Base-by-base conservation (phyloP, 768 basidiomycete genomes). In the Clitopilus passeckerianus region DNA sequence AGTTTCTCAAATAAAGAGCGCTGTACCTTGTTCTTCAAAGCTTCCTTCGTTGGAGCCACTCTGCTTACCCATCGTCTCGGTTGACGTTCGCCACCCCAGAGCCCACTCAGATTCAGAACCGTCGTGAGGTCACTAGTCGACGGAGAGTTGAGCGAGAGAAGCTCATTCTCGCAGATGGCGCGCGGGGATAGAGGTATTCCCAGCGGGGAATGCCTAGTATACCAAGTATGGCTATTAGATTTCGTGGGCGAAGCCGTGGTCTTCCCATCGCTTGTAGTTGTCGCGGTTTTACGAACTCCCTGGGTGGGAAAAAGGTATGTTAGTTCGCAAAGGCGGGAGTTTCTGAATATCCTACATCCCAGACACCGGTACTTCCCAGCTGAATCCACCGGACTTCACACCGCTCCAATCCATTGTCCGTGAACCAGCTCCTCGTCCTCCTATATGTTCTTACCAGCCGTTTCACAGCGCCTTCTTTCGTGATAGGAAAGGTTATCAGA, bases 301-400 rank as follows among this genome's bases (percentile, higher is more conserved):
- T 68, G 24, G 22, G 16, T 30, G 16, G 20, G 59, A 14, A 4
- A 14, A 20, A 8, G 16, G 20, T 56, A 46, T n/a, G 23, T 23
- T 18, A 58, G 41, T 9, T 24, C 55, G 55, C 7, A 63, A 15
- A 18, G 16, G n/a, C 6, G 37, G 18, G 34, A 10, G 16, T 27
- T 12, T 23, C 54, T 14, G 58, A 57, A 59, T 1, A 6, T 9
- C 83, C 68, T 63, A 85, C 86, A 66, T 81, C 81, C 82, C 83
- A 89, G 22, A 86, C 84, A 7, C 83, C 78, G 2, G 84, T 82
- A 7, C 80, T 76, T 0, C 87, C 87, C 5, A 88, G 75, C 67
- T 85, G 85, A 24, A 88, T 79, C 66, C 83, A 89, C n/a, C 69
- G 68, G 16, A 75, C 62, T 9, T 41, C 4, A 4, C 27, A 7